Percentiles rank a stretch among this genome's conserved stretches.
phyloP scores from a whole-genome alignment of 2,329 filamentous ascomycete species.

The Venturiaceae sp. region DNA sequence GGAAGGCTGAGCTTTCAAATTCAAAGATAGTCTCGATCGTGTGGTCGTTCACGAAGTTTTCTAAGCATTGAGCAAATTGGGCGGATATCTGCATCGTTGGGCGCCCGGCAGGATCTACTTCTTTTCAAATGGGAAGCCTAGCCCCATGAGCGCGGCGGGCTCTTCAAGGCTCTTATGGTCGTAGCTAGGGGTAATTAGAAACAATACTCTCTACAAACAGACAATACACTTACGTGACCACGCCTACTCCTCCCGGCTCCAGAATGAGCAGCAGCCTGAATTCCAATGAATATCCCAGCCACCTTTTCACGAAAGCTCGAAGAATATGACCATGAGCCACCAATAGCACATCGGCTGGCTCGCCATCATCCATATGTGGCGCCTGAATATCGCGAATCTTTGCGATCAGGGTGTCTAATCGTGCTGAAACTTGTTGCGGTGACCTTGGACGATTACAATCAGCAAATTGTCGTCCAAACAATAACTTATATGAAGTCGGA shows the following conservation, averaged over 20 bases:
- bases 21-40: not conserved
- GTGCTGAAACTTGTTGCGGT: constrained; percentile 26
- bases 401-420: constrained; percentile 32
- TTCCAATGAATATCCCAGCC: constrained; percentile 33
- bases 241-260: constrained; percentile 1
- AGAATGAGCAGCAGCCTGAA: constrained; percentile 25
- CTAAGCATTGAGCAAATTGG: not conserved
- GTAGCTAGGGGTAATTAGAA: constrained; percentile 16
- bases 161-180: constrained; percentile 28
- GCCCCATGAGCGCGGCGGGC: constrained; percentile 31
- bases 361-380: constrained; percentile 29
- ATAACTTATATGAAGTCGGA: not conserved
- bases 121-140: constrained; percentile 1
- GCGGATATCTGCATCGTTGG: no score
- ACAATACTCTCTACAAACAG: not conserved
- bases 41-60: not conserved
- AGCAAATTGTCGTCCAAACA: not conserved
- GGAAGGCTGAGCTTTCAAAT: not conserved
- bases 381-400: constrained; percentile 30
- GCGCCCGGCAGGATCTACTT: not conserved
- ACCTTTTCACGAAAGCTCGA: constrained; percentile 36
- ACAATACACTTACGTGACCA: constrained; percentile 6
- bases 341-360: constrained; percentile 26
- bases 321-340: constrained; percentile 35
- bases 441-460: constrained; percentile 14